These are phyloP conservation scores for Emydomyces testavorans DNA, from an alignment of 2,329 filamentous ascomycete species.

Conservation along the genomic window DNA sequence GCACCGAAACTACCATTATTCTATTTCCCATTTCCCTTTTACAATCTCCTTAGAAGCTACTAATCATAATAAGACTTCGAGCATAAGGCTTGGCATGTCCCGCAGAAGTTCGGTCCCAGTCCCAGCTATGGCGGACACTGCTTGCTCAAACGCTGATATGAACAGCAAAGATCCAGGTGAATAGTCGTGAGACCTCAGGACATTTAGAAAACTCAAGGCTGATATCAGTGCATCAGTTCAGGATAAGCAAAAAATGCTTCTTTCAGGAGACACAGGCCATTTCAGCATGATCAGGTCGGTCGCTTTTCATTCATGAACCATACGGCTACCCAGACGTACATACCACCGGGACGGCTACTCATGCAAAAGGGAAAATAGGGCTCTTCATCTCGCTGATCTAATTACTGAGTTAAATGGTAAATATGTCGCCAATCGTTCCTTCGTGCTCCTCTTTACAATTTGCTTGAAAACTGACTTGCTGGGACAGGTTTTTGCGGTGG, in stretches of 20 bases:
- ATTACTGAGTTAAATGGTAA: slow-evolving; percentile 42
- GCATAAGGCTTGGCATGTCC: slow-evolving; percentile 11
- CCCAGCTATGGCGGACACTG: slow-evolving; percentile 6
- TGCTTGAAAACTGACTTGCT: slow-evolving; percentile 5
- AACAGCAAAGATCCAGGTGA: slow-evolving; percentile 7
- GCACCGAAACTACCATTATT: neutral
- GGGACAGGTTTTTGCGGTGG: slow-evolving; percentile 39
- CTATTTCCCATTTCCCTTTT: neutral
- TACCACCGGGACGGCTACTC: neutral
- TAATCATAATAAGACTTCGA: neutral
- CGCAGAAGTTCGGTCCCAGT: slow-evolving; percentile 13
- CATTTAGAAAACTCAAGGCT: neutral
- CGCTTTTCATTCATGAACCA: neutral
- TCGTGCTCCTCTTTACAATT: neutral
- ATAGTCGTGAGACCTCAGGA: neutral
- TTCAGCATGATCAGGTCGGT: slow-evolving; percentile 41
- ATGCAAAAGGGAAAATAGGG: slow-evolving; percentile 23
- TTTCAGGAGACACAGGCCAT: slow-evolving; percentile 38
- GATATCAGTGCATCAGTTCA: slow-evolving; percentile 30
- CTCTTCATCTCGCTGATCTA: slow-evolving; percentile 41
- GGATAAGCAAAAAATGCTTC: slow-evolving; percentile 40
- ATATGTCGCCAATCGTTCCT: slow-evolving; percentile 4
- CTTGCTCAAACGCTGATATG: slow-evolving; percentile 1
- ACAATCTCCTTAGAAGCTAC: neutral
- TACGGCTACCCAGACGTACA: too few relatives aligned